phyloP scores from a whole-genome alignment of 129 eudicot species.

The Arctium minus region DNA sequence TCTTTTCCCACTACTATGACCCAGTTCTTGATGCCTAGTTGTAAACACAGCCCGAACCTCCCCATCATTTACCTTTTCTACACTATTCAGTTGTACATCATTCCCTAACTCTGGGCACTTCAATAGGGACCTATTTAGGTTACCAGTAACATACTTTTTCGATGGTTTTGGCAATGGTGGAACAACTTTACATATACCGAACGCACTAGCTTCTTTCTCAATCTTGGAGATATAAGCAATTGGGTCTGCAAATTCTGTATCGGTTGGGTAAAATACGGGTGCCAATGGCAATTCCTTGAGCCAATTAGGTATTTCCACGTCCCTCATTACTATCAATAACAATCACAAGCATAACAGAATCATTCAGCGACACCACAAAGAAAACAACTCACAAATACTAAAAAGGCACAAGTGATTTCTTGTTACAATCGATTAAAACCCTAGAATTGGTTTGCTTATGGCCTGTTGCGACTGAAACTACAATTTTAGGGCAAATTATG shows the following conservation, averaged over 20 bases:
- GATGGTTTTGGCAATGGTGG: constrained; percentile 95
- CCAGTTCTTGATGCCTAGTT: constrained; percentile 87
- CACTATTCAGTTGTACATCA: constrained; percentile 31
- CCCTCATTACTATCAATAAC: constrained; percentile 54
- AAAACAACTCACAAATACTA: background rate
- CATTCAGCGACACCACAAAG: constrained; percentile 4
- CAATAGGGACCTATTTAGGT: constrained; percentile 67
- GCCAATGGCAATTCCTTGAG: constrained; percentile 83
- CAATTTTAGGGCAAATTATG: constrained; percentile 20
- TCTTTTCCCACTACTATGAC: constrained; percentile 45
- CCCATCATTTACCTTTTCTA: constrained; percentile 21
- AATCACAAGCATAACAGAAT: constrained; percentile 32
- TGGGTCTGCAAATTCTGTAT: constrained; percentile 97
- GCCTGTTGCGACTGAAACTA: background rate
- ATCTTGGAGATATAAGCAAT: constrained; percentile 97
- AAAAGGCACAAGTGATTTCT: constrained; percentile 4
- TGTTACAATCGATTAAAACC: constrained; percentile 21
- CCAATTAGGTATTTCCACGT: constrained; percentile 81
- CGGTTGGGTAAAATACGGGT: constrained; percentile 91
- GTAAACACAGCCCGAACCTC: constrained; percentile 76
- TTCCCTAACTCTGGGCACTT: constrained; percentile 73
- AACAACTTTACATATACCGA: constrained; percentile 92
- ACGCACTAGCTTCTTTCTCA: constrained; percentile 94
- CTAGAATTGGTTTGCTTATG: constrained; percentile 18
- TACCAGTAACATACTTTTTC: constrained; percentile 59